phyloP scores from a whole-genome alignment of 768 basidiomycete species.

The Lyophyllum atratum region DNA sequence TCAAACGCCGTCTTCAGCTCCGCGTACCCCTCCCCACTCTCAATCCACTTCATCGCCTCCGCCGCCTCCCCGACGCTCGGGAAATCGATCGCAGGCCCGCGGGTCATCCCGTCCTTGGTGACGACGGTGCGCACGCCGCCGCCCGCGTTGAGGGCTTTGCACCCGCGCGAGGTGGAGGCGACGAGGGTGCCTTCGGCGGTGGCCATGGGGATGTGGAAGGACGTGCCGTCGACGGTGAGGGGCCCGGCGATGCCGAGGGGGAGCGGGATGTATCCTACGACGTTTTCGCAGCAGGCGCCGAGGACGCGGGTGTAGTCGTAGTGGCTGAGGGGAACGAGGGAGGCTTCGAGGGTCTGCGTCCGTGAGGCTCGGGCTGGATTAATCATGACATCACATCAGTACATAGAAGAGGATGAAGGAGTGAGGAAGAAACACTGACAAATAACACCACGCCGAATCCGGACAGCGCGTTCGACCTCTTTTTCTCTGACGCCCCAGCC shows the following conservation, averaged over 20 bases:
- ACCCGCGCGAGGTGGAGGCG: constrained; percentile 95
- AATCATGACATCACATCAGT: constrained; percentile 2
- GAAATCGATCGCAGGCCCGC: constrained; percentile 98
- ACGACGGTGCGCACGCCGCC: constrained; percentile 95
- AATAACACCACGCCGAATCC: constrained; percentile 83
- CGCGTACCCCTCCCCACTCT: constrained; percentile 73
- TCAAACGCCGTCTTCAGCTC: constrained; percentile 87
- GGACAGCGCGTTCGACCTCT: constrained; percentile 84
- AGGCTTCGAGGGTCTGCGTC: constrained; percentile 82
- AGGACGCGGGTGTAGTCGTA: constrained; percentile 95
- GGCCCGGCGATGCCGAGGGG: constrained; percentile 98
- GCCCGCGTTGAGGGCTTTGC: constrained; percentile 95
- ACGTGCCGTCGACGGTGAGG: constrained; percentile 82
- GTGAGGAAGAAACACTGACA: constrained; percentile 54
- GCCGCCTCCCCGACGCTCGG: constrained; percentile 80
- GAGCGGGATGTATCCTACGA: constrained; percentile 94
- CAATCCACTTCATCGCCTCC: constrained; percentile 85
- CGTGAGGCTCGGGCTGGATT: constrained; percentile 75
- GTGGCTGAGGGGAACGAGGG: constrained; percentile 76
- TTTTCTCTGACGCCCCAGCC: constrained; percentile 32
- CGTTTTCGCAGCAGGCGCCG: constrained; percentile 98
- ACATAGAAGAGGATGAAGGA: background rate
- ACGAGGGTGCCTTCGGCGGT: constrained; percentile 99
- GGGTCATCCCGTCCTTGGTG: constrained; percentile 94
- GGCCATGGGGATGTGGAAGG: constrained; percentile 96